Evolutionary conservation across 768 basidiomycete species (phyloP).

Genomic region (Termitomyces sp.): DNA sequence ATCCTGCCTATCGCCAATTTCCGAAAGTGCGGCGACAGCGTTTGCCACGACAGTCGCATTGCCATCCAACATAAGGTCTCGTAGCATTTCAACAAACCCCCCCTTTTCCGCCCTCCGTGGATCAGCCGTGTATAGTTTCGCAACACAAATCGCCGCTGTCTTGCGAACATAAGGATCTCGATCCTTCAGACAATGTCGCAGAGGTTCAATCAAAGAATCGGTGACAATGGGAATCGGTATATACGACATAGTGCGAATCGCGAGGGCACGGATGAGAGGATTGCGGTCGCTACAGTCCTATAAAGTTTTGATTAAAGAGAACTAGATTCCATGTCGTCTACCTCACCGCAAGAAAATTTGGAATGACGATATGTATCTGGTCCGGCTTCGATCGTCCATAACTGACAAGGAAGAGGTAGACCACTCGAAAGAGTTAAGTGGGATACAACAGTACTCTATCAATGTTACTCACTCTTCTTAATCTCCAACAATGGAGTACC

Average conservation of each 20-base stretch:
- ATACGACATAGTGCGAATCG: conserved; percentile 99
- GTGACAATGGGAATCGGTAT: conserved; percentile 90
- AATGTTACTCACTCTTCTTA: conserved; percentile 84
- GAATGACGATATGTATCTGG: conserved; percentile 88
- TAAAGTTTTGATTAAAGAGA: conserved; percentile 7
- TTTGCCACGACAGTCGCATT: conserved; percentile 98
- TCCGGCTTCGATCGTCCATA: conserved; percentile 94
- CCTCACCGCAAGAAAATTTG: conserved; percentile 82
- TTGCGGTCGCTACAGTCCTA: conserved; percentile 97
- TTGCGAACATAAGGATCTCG: conserved; percentile 97
- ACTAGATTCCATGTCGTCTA: not conserved
- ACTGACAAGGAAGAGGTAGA: conserved; percentile 95
- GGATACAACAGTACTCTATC: not conserved
- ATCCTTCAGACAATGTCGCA: conserved; percentile 91
- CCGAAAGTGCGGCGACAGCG: conserved; percentile 93
- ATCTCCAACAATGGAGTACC: conserved; percentile 95
- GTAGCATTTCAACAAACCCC: conserved; percentile 86
- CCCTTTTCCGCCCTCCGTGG: conserved; percentile 82
- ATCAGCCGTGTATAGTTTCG: conserved; percentile 90
- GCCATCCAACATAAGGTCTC: conserved; percentile 87
- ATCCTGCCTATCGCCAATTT: conserved; percentile 93
- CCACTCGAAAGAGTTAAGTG: conserved; percentile 55
- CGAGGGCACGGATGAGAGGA: conserved; percentile 93
- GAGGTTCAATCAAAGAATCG: conserved; percentile 81
- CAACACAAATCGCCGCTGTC: conserved; percentile 96